phyloP scores from a whole-genome alignment of 225 moss, liverwort and hornwort species.

The Neckera pumila region DNA sequence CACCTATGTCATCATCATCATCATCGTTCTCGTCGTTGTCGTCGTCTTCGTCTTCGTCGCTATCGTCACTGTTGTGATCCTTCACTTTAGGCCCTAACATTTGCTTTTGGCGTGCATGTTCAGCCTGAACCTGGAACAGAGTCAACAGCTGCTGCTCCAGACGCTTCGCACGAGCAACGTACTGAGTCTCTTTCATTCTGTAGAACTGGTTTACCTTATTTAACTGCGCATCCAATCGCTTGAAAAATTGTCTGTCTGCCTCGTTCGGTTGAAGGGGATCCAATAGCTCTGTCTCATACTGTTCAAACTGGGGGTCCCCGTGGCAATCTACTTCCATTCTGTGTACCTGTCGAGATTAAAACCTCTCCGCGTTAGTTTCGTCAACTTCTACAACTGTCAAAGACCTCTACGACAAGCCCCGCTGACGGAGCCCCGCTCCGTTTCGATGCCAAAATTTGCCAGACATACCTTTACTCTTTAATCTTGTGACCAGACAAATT shows the following conservation, averaged over 20 bases:
- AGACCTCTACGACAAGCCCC: neutral
- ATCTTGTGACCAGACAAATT: neutral
- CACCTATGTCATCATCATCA: neutral
- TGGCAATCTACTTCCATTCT: slow-evolving; percentile 8
- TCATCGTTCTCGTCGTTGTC: neutral
- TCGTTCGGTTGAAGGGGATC: slow-evolving; percentile 30
- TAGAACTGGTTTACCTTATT: slow-evolving; percentile 84
- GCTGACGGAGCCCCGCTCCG: neutral
- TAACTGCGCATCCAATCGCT: slow-evolving; percentile 59
- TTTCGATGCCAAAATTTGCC: neutral
- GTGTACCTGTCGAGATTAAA: slow-evolving; percentile 10
- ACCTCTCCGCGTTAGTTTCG: neutral
- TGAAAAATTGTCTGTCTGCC: slow-evolving; percentile 47
- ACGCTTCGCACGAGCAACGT: slow-evolving; percentile 48
- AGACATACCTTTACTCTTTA: neutral
- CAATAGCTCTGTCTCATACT: slow-evolving; percentile 45
- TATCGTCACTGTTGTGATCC: neutral
- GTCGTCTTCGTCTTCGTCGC: neutral
- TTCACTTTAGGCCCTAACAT: slow-evolving; percentile 2
- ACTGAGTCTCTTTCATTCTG: slow-evolving; percentile 55
- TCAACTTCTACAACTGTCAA: neutral
- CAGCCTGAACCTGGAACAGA: slow-evolving; percentile 46
- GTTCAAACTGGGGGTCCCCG: slow-evolving; percentile 28
- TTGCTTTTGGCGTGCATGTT: slow-evolving; percentile 8
- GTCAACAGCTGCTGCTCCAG: slow-evolving; percentile 72